Conservation (phyloP, 345 rosid species). For the Eucalyptus erythrocorys region DNA sequence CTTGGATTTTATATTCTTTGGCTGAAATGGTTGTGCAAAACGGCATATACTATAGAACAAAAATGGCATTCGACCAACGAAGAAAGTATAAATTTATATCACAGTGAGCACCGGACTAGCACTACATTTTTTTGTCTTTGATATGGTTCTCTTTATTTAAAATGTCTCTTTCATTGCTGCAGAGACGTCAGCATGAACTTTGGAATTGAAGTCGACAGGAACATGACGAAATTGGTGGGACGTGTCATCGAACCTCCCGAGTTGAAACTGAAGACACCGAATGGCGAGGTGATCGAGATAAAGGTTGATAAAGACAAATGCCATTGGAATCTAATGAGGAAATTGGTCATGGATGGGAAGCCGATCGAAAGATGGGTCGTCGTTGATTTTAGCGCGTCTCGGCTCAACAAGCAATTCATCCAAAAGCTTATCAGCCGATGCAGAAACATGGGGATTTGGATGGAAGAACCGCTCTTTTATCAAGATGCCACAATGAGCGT, state of each 20-base stretch:
- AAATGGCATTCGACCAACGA: neutral
- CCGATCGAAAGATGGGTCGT: slow-evolving; percentile 59
- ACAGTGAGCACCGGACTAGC: neutral
- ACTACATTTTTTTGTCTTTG: neutral
- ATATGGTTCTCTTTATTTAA: neutral
- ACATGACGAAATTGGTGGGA: slow-evolving; percentile 52
- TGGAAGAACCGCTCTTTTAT: slow-evolving; percentile 30
- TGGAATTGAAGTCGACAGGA: slow-evolving; percentile 43
- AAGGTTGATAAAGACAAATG: slow-evolving; percentile 45
- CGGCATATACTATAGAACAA: neutral
- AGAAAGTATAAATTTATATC: neutral
- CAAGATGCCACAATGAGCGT: slow-evolving; percentile 18
- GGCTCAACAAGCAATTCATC: slow-evolving; percentile 20
- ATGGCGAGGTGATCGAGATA: slow-evolving; percentile 15
- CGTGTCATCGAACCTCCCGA: slow-evolving; percentile 77
- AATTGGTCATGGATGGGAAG: slow-evolving; percentile 50
- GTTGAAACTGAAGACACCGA: slow-evolving; percentile 27
- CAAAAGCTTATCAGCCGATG: slow-evolving; percentile 30
- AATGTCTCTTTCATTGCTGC: slow-evolving; percentile 4
- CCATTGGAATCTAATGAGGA: slow-evolving; percentile 65
- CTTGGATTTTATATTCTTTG: neutral
- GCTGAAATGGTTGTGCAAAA: neutral
- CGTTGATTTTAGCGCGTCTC: slow-evolving; percentile 38
- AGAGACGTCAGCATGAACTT: slow-evolving; percentile 46
- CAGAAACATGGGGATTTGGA: slow-evolving; percentile 33